Base-by-base conservation (phyloP, 352 stramenopile genomes). In the Pythium rishiriense region DNA sequence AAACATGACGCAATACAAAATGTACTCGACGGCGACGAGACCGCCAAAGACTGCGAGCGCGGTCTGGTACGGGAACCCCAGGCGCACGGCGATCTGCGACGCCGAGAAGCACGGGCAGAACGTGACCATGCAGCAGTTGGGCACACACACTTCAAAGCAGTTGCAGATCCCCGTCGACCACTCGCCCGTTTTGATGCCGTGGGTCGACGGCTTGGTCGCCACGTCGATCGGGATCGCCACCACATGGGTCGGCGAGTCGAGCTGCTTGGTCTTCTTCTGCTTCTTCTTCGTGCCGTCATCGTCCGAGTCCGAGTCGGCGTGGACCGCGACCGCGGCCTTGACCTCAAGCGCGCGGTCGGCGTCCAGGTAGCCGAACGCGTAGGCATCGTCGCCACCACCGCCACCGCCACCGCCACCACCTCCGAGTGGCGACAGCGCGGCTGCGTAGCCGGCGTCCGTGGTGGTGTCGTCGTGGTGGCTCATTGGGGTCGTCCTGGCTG, bases 61-160 rank as follows among this genome's bases (percentile, higher is more conserved):
- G 9, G 19, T 58, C 35, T 1, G 64, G 47, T 68, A 72, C 52
- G 22, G 33, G 19, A 61, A 46, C 7, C 65, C 65, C 5, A 72
- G 8, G 37, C 66, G 66, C 29, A 54, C 22, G 7, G 52, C 52
- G 35, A 67, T 69, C 46, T 73, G 66, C 3, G 66, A 53, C 15
- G 58, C 43, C n/a, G 59, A 66, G 41, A 73, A 37, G 47, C 62
- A 74, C 39, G 68, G 68, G 29, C 68, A 74, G 41, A 59, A 68
- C 17, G 45, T 64, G 25, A 35, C 50, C 68, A 74, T 74, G 62
- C 26, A 62, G 59, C 62, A 74, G 48, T 71, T 74, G 47, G 68
- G 68, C 25, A 69, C 52, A 12, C 33, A 60, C 45, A 62, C 31
- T 2, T 56, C 26, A 45, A 70, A 68, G 57, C 68, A 74, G 26